Evolutionary conservation across 441 rosid genomes (phyloP), one percentile per base, ranked within the genome.

Genomic region (Corymbia calophylla): DNA sequence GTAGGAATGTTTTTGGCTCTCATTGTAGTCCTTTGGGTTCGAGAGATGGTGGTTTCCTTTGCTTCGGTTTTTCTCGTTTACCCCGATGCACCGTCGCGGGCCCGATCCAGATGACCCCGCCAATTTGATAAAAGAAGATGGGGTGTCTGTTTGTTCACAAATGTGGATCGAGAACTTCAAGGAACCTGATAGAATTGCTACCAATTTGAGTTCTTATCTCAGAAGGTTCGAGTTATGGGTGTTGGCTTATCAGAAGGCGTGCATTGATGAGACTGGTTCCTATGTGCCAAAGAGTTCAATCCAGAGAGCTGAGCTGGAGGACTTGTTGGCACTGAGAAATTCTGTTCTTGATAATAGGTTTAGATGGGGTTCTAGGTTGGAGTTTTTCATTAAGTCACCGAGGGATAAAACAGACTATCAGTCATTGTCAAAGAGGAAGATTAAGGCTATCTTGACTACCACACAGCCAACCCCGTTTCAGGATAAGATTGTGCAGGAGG

Each of bases 161-260:
- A 95, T 97, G 99, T 96, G 99, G 99, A 92, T 98, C 51, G 99
- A 97, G 91, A 97, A 95, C 92, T 98, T 95, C 92, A 94, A 95
- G 54, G 94, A 95, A 88, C 98, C 99, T 6, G 96, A 95, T 90
- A 93, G 94, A 90, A 90, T 91, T 29, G 93, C 92, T 4, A 92
- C 93, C 81, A 96, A 97, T 92, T 89, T 98, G 92, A 92, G 94
- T 66, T 92, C 95, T 9, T 95, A 96, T 90, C 93, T 97, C 54
- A 94, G 97, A 39, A 93, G 99, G 31, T 96, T 97, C 49, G 99
- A 98, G 94, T 35, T 98, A 85, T 98, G 99, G 99, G 98, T 96
- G 13, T 89, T 97, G 89, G 97, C 98, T 89, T 96, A 97, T 92
- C 99, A 98, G 92, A 98, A 98, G 90, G 99, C 95, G 27, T 96